Evolutionary conservation across 768 basidiomycete species (phyloP), one percentile per base, ranked within the genome.

Genomic region (Zangia roseola): DNA sequence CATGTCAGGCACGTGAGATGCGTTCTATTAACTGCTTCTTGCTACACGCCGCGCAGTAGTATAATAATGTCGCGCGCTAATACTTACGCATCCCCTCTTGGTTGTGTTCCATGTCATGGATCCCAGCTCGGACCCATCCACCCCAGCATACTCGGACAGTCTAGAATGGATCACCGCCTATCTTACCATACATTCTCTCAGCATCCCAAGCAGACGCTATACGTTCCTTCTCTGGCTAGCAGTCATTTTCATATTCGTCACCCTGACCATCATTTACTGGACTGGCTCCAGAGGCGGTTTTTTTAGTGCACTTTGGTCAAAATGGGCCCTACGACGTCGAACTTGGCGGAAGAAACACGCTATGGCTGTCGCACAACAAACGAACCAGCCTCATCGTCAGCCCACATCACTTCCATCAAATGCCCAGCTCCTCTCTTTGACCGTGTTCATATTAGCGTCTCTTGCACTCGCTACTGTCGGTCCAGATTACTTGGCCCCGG

Each of bases 401-500:
- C 75, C 78, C 5, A 42, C 60, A 16, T 70, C 77, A 7, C 62
- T 85, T 4, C 84, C 86, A 2, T 79, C 85, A 41, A 83, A 89
- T 57, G 78, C 80, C 0, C 81, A 86, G 55, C 67, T 88, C 16
- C 69, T 86, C 43, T 70, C 71, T 2, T 60, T 86, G 35, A 45
- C 63, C 40, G 54, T 77, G 21, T 61, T 90, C 26, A 60, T 74
- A 23, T 56, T 72, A 37, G 63, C 71, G 16, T 69, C 76, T 5
- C 53, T 81, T 14, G 62, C 74, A 4, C 68, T 84, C 33, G 72
- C 73, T 4, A 79, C 85, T 53, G 64, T 81, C 14, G 86, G 86
- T 14, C 78, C 81, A 5, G 89, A 91, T 64, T 88, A 89, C 61
- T 73, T 90, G 50, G 71, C 74, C 0, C 83, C 84, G 0, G 55